phyloP scores from a whole-genome alignment of 2,329 filamentous ascomycete genomes.

The Meredithiella fracta region DNA sequence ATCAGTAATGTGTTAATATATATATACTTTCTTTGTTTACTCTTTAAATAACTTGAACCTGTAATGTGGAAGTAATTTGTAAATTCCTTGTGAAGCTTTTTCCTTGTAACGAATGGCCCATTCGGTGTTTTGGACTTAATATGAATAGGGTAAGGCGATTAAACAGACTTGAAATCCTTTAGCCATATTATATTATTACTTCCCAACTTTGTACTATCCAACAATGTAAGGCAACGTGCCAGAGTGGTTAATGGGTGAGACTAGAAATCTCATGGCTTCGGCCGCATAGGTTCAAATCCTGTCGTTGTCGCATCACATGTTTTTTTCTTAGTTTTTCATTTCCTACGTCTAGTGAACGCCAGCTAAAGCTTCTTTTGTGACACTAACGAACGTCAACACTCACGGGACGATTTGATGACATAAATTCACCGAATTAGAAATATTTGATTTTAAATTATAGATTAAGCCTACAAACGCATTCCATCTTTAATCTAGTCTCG shows the following conservation, averaged over 20 bases:
- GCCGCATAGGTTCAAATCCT: slow-evolving; percentile 12
- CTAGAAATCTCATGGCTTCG: slow-evolving; percentile 13
- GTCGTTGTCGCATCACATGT: slow-evolving; percentile 5
- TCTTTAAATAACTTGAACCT: neutral
- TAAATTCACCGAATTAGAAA: too few relatives aligned
- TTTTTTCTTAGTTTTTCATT: neutral
- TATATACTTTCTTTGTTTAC: neutral
- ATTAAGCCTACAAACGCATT: too few relatives aligned
- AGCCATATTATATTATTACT: too few relatives aligned
- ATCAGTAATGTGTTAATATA: neutral
- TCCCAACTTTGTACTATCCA: neutral
- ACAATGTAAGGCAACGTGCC: slow-evolving; percentile 6
- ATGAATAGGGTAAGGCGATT: too few relatives aligned
- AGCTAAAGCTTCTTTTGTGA: too few relatives aligned
- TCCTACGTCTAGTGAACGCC: neutral
- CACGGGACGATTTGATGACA: too few relatives aligned
- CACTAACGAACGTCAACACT: too few relatives aligned
- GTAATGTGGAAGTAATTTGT: too few relatives aligned
- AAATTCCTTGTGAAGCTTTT: too few relatives aligned
- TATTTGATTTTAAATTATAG: neutral
- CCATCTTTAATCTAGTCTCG: neutral
- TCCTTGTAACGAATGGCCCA: too few relatives aligned
- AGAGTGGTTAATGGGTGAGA: slow-evolving; percentile 13
- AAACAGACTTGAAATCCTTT: too few relatives aligned
- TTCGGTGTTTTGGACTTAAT: too few relatives aligned